Evolutionary conservation across 2,329 filamentous ascomycete species (phyloP).

Genomic region (Aureobasidium sp.): DNA sequence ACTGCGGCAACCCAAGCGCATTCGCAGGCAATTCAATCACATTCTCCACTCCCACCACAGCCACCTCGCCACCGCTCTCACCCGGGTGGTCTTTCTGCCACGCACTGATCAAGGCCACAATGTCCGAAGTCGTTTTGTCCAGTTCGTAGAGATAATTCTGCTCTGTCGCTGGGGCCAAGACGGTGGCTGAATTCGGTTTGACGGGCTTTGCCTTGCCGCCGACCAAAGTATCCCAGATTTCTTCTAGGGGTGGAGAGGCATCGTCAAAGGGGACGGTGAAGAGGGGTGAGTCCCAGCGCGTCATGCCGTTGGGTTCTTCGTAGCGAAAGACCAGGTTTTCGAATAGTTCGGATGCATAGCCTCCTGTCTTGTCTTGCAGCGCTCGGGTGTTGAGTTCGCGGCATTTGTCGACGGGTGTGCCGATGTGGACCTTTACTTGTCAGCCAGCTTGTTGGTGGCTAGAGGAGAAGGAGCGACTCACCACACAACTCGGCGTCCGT

Average conservation of each 20-base stretch:
- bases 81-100: constrained; percentile 58
- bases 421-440: constrained; percentile 49
- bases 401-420: constrained; percentile 50
- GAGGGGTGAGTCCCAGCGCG: constrained; percentile 74
- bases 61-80: constrained; percentile 47
- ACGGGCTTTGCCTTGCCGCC: constrained; percentile 60
- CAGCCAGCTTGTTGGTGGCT: constrained; percentile 20
- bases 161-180: constrained; percentile 56
- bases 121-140: constrained; percentile 70
- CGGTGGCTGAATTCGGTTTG: constrained; percentile 67
- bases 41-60: constrained; percentile 47
- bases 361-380: constrained; percentile 31
- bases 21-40: constrained; percentile 59
- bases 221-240: constrained; percentile 67
- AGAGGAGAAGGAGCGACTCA: constrained; percentile 34
- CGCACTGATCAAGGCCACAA: constrained; percentile 63
- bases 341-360: constrained; percentile 57
- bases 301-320: constrained; percentile 82
- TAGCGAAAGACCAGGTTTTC: constrained; percentile 76
- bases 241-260: constrained; percentile 57
- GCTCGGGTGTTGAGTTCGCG: constrained; percentile 54
- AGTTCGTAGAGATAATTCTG: constrained; percentile 73
- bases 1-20: constrained; percentile 59
- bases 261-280: constrained; percentile 77
- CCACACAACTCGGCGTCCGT: constrained; percentile 65